Conservation (phyloP, 2,329 filamentous ascomycete genomes). For the Ophiostoma montium region DNA sequence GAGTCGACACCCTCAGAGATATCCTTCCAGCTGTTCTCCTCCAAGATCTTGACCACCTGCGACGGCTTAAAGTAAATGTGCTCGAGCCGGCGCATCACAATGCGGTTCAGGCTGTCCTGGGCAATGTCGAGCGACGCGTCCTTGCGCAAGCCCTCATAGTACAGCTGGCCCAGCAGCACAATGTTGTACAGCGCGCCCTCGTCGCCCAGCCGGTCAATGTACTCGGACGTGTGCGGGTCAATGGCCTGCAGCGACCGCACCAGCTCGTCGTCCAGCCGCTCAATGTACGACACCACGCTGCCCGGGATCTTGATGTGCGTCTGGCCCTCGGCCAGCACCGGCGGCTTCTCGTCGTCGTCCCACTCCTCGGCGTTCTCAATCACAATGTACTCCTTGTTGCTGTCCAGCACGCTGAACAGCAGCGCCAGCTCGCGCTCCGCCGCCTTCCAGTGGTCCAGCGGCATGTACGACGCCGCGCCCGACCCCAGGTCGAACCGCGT, state of each 20-base stretch:
- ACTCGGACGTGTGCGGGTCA: slow-evolving; percentile 96
- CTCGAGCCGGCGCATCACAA: slow-evolving; percentile 86
- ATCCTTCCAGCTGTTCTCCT: slow-evolving; percentile 85
- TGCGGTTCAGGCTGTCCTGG: slow-evolving; percentile 81
- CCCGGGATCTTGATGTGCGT: slow-evolving; percentile 83
- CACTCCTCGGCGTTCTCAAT: slow-evolving; percentile 91
- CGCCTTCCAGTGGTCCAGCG: slow-evolving; percentile 90
- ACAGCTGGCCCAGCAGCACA: slow-evolving; percentile 76
- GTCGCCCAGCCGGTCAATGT: slow-evolving; percentile 87
- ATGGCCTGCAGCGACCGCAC: slow-evolving; percentile 94
- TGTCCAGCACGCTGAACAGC: slow-evolving; percentile 66
- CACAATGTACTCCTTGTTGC: slow-evolving; percentile 68
- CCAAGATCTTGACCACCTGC: slow-evolving; percentile 82
- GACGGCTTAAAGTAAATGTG: slow-evolving; percentile 99
- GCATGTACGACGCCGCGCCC: slow-evolving; percentile 67
- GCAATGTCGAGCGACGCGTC: slow-evolving; percentile 55
- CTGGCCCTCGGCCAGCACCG: slow-evolving; percentile 56
- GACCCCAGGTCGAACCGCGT: slow-evolving; percentile 87
- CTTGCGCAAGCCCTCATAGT: slow-evolving; percentile 70
- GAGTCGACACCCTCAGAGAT: slow-evolving; percentile 61
- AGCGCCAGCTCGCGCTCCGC: slow-evolving; percentile 74
- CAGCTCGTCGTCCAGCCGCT: slow-evolving; percentile 93
- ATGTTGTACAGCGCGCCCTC: slow-evolving; percentile 84
- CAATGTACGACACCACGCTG: slow-evolving; percentile 85
- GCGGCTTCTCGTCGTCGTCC: slow-evolving; percentile 96